Evolutionary conservation across 129 eudicot species (phyloP).

Genomic region (Apium graveolens): DNA sequence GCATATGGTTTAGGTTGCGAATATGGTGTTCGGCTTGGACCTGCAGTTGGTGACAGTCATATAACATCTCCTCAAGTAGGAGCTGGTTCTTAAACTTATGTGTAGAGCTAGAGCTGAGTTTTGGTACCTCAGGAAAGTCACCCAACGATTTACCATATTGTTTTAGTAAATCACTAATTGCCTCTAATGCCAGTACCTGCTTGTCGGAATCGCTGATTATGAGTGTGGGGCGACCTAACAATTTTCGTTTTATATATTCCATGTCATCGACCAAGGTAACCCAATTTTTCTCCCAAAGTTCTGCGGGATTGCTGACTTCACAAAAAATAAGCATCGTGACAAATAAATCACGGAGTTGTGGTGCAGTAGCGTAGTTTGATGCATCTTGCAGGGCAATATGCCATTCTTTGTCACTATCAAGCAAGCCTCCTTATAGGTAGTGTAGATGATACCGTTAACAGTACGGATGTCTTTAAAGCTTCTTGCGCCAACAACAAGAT

Average conservation of each 20-base stretch:
- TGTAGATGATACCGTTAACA: background rate
- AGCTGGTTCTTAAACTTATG: too few relatives aligned
- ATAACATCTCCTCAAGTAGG: too few relatives aligned
- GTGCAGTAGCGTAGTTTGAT: background rate
- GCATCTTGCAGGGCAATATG: background rate
- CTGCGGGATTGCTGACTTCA: background rate
- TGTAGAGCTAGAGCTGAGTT: too few relatives aligned
- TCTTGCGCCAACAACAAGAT: too few relatives aligned
- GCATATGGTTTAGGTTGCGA: too few relatives aligned
- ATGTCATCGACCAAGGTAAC: background rate
- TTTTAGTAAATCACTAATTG: background rate
- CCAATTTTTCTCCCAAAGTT: background rate
- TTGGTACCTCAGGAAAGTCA: background rate
- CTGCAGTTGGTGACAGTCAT: too few relatives aligned
- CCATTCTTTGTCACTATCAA: background rate
- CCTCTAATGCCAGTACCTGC: background rate
- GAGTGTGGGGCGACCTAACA: background rate
- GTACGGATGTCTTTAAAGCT: too few relatives aligned
- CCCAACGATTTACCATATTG: background rate
- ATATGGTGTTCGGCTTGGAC: too few relatives aligned
- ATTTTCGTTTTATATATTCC: background rate
- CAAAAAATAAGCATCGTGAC: background rate
- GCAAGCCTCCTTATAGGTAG: background rate
- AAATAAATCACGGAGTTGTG: too few relatives aligned
- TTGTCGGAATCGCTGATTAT: background rate